These are phyloP conservation scores for Gigaspora rosea DNA, from an alignment of 192 early-diverging fungal genomes.

Conservation along the genomic window DNA sequence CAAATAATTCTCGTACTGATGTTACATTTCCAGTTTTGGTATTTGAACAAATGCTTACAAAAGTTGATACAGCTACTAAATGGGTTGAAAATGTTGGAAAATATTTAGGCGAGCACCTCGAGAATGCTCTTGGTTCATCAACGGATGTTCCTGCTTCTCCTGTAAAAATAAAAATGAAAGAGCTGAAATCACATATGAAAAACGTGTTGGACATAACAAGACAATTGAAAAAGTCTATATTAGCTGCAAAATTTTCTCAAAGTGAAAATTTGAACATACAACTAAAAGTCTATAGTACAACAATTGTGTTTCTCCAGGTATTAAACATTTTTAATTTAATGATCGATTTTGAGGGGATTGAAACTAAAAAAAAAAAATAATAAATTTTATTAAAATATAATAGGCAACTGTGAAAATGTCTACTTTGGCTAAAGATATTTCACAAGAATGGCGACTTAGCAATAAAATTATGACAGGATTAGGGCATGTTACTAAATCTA, in stretches of 20 bases:
- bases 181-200: conserved; percentile 9
- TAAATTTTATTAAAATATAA: neutral
- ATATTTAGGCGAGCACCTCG: conserved; percentile 12
- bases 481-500: conserved; percentile 28
- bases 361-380: neutral
- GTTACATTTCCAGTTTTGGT: neutral
- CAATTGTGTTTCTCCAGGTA: conserved; percentile 30
- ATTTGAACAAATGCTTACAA: conserved; percentile 21
- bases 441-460: neutral
- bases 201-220: conserved; percentile 11
- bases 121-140: neutral
- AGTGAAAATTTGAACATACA: conserved; percentile 2
- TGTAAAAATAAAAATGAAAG: conserved; percentile 1
- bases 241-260: neutral
- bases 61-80: conserved; percentile 20
- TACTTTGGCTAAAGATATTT: conserved; percentile 15
- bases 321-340: neutral
- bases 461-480: conserved; percentile 6
- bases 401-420: conserved; percentile 26
- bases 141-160: neutral
- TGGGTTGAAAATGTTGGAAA: conserved; percentile 22
- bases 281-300: conserved; percentile 16
- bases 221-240: conserved; percentile 17
- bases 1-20: neutral
- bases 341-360: neutral